A percentile compares a stretch with the other conserved stretches of the same genome.
These are phyloP conservation scores for Cordyceps farinosa DNA, from an alignment of 2,329 filamentous ascomycete species.

Conservation along the genomic window DNA sequence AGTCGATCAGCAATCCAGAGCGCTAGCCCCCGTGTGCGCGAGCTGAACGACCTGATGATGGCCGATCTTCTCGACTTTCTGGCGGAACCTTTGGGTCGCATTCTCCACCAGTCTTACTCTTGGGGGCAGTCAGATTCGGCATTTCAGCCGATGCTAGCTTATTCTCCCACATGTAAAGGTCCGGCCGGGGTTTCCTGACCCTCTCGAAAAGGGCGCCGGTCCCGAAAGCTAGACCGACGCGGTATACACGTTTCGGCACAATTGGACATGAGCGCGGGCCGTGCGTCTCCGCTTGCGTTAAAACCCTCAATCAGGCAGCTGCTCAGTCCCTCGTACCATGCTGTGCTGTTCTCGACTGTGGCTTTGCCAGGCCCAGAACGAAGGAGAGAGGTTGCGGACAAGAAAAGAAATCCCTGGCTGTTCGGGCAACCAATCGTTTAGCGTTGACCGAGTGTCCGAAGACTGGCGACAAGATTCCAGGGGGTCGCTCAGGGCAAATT, in stretches of 20 bases:
- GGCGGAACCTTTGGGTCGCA: not conserved
- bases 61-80: not conserved
- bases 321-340: not conserved
- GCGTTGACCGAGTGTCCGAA: too few relatives aligned
- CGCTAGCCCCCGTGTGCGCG: not conserved
- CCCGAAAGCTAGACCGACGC: constrained; percentile 12
- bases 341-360: too few relatives aligned
- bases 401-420: too few relatives aligned
- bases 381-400: too few relatives aligned
- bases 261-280: constrained; percentile 2
- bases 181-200: not conserved
- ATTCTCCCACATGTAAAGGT: not conserved
- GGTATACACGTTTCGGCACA: constrained; percentile 8
- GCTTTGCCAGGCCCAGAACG: too few relatives aligned
- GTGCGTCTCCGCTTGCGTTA: not conserved
- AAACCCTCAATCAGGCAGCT: not conserved
- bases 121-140: constrained; percentile 4
- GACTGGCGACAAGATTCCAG: not conserved
- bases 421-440: too few relatives aligned
- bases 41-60: not conserved
- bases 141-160: constrained; percentile 10
- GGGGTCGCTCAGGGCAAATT: not conserved
- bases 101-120: constrained; percentile 12
- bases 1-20: not conserved
- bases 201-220: not conserved